Evolutionary conservation across 78 protist genomes (phyloP).

Genomic region (Blattamonas nauphoetae): DNA sequence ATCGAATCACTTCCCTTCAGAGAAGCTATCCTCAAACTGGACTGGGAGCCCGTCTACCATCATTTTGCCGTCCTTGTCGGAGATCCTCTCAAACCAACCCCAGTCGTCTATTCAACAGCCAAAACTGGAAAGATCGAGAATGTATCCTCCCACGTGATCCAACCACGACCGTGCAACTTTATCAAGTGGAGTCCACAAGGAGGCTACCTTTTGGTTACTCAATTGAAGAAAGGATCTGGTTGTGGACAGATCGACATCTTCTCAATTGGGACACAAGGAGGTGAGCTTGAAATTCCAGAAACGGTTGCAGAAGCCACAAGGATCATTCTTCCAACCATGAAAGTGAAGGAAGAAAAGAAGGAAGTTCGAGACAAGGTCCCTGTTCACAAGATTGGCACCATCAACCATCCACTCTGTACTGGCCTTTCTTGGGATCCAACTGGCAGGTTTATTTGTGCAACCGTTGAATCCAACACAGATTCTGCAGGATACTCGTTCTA

Average conservation of each 20-base stretch:
- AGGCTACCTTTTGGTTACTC: background rate
- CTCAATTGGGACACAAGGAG: too few species aligned
- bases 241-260: background rate
- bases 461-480: background rate
- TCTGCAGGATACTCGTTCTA: background rate
- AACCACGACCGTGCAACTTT: background rate
- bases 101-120: background rate
- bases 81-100: background rate
- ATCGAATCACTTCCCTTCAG: background rate
- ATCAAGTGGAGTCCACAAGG: background rate
- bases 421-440: background rate
- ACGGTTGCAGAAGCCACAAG: too few species aligned
- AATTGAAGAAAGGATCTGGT: background rate
- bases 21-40: background rate
- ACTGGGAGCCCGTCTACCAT: background rate
- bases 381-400: background rate
- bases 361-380: too few species aligned
- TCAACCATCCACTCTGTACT: background rate
- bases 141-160: background rate
- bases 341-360: too few species aligned
- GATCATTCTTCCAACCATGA: too few species aligned
- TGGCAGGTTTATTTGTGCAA: background rate
- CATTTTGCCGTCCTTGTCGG: background rate
- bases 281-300: too few species aligned
- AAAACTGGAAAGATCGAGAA: background rate